Conservation (phyloP, 2,329 filamentous ascomycete genomes). For the Didymella segeticola region DNA sequence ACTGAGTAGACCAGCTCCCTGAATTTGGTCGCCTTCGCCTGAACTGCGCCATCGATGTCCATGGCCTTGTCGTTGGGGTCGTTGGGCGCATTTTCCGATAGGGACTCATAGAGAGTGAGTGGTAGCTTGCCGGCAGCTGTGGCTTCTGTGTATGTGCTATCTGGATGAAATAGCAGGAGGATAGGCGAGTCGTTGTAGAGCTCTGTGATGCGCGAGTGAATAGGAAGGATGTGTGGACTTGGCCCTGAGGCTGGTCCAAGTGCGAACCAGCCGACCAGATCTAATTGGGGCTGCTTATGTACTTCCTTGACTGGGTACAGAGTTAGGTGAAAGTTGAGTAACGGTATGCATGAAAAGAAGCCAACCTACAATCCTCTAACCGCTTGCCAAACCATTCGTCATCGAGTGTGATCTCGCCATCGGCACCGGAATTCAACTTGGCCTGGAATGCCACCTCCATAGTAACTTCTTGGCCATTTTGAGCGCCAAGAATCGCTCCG, state of each 20-base stretch:
- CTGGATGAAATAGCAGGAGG: constrained; percentile 84
- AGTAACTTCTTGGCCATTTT: constrained; percentile 87
- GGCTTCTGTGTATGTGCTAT: constrained; percentile 57
- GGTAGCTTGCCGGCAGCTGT: constrained; percentile 81
- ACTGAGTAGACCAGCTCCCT: constrained; percentile 84
- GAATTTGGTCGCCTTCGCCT: constrained; percentile 68
- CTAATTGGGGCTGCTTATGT: constrained; percentile 80
- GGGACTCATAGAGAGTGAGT: constrained; percentile 87
- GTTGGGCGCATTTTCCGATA: constrained; percentile 43
- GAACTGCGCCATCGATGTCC: constrained; percentile 70
- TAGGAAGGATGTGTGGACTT: constrained; percentile 67
- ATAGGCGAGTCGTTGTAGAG: constrained; percentile 84
- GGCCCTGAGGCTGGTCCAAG: constrained; percentile 77
- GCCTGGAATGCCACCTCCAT: constrained; percentile 94
- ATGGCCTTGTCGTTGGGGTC: constrained; percentile 50
- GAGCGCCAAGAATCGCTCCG: constrained; percentile 88
- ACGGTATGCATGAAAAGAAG: too few relatives aligned
- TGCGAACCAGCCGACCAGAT: constrained; percentile 91
- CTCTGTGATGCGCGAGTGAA: constrained; percentile 79
- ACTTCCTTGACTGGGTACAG: constrained; percentile 76
- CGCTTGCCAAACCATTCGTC: constrained; percentile 76
- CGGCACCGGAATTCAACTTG: constrained; percentile 54
- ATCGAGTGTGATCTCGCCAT: constrained; percentile 69
- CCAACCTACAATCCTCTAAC: constrained; percentile 78
- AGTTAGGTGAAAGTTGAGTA: not conserved